Evolutionary conservation across 306 rosid species (phyloP).

Genomic region (Malus fusca): DNA sequence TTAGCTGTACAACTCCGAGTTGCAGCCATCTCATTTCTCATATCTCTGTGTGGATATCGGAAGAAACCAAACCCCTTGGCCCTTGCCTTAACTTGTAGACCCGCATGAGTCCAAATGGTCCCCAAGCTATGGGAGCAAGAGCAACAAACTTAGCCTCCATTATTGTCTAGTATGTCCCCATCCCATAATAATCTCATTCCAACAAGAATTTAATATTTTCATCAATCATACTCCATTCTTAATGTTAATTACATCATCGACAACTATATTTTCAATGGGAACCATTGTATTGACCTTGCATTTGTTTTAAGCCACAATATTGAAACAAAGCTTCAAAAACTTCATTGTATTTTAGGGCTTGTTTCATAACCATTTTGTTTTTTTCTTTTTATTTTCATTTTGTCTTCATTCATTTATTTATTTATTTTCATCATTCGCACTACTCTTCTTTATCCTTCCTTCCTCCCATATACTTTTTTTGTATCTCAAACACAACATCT

Average conservation of each 20-base stretch:
- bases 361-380: too few species aligned
- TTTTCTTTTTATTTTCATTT: too few species aligned
- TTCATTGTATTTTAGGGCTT: too few species aligned
- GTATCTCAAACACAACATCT: too few species aligned
- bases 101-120: conserved; percentile 23
- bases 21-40: conserved; percentile 18
- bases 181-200: background rate
- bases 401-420: too few species aligned
- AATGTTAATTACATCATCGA: background rate
- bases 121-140: conserved; percentile 22
- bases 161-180: background rate
- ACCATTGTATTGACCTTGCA: too few species aligned
- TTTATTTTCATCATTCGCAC: too few species aligned
- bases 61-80: conserved; percentile 18
- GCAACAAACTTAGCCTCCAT: background rate
- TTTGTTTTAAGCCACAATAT: too few species aligned
- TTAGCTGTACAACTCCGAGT: conserved; percentile 38
- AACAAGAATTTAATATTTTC: background rate
- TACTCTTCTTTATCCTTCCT: too few species aligned
- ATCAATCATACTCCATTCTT: background rate
- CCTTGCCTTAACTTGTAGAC: too few species aligned
- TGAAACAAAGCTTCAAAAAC: too few species aligned
- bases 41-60: background rate
- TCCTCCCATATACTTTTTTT: too few species aligned
- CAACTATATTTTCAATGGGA: background rate